Conservation (phyloP, 768 basidiomycete species). For the Candolleomyces aberdarensis region DNA sequence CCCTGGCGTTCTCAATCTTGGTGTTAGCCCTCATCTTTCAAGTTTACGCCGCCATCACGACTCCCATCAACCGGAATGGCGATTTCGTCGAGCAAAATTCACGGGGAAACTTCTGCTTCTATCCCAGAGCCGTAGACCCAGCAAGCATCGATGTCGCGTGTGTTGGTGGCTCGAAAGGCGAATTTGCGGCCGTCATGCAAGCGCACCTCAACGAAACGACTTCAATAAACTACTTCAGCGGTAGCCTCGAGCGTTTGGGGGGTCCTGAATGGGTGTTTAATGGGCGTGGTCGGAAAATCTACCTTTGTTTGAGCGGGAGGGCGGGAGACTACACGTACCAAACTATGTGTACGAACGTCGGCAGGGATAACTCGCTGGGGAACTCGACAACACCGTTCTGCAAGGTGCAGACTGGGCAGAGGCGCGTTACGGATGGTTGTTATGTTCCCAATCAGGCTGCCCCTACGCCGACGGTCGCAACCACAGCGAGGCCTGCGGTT, state of each 20-base stretch:
- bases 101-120: slow-evolving; percentile 10
- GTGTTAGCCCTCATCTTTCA: not conserved
- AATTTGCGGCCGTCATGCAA: slow-evolving; percentile 6
- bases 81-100: slow-evolving; percentile 12
- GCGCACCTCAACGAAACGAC: slow-evolving; percentile 10
- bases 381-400: slow-evolving; percentile 8
- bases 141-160: slow-evolving; percentile 12
- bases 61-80: slow-evolving; percentile 2
- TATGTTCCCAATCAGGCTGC: slow-evolving; percentile 7
- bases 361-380: slow-evolving; percentile 9
- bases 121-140: slow-evolving; percentile 10
- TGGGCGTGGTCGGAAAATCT: slow-evolving; percentile 5
- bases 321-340: slow-evolving; percentile 12
- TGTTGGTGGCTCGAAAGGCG: slow-evolving; percentile 7
- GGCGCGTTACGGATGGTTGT: slow-evolving; percentile 14
- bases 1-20: not conserved
- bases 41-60: slow-evolving; percentile 8
- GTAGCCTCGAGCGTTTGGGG: slow-evolving; percentile 9
- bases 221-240: slow-evolving; percentile 14
- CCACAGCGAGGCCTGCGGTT: not conserved
- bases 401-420: slow-evolving; percentile 8
- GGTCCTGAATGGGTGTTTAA: slow-evolving; percentile 9
- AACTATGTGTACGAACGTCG: slow-evolving; percentile 10
- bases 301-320: slow-evolving; percentile 10
- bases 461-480: not conserved